Evolutionary conservation across 2,329 filamentous ascomycete genomes (phyloP).

Genomic region (Aureobasidium subglaciale): DNA sequence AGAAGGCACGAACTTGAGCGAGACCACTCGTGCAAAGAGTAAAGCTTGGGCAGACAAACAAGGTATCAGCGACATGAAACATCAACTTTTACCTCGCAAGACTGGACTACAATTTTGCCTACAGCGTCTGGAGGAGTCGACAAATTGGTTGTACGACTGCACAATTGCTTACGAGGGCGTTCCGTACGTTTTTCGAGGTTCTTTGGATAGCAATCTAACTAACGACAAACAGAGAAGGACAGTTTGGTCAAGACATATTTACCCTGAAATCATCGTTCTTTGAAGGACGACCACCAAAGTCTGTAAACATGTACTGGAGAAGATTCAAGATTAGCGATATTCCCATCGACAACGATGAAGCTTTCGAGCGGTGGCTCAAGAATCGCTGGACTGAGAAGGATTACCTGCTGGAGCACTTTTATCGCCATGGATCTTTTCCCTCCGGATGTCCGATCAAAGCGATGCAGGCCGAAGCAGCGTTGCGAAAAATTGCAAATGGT

Average conservation of each 20-base stretch:
- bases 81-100: conserved; percentile 66
- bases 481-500: conserved; percentile 27
- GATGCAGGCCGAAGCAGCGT: conserved; percentile 29
- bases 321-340: conserved; percentile 74
- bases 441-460: conserved; percentile 45
- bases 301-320: conserved; percentile 91
- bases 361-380: conserved; percentile 73
- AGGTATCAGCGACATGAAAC: conserved; percentile 58
- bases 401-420: conserved; percentile 69
- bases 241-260: conserved; percentile 79
- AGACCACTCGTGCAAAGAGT: conserved; percentile 60
- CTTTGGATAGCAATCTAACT: conserved; percentile 1
- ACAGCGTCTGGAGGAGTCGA: conserved; percentile 60
- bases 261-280: conserved; percentile 77
- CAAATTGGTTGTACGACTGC: conserved; percentile 81
- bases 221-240: conserved; percentile 31
- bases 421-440: conserved; percentile 68
- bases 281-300: conserved; percentile 76
- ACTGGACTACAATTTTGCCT: conserved; percentile 73
- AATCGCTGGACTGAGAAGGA: conserved; percentile 87
- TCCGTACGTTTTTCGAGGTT: conserved; percentile 62
- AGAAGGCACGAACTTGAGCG: conserved; percentile 75
- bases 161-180: conserved; percentile 89
- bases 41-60: conserved; percentile 70
- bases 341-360: conserved; percentile 60